Base-by-base conservation (phyloP, 2,329 filamentous ascomycete genomes). In the Oidium heveae region DNA sequence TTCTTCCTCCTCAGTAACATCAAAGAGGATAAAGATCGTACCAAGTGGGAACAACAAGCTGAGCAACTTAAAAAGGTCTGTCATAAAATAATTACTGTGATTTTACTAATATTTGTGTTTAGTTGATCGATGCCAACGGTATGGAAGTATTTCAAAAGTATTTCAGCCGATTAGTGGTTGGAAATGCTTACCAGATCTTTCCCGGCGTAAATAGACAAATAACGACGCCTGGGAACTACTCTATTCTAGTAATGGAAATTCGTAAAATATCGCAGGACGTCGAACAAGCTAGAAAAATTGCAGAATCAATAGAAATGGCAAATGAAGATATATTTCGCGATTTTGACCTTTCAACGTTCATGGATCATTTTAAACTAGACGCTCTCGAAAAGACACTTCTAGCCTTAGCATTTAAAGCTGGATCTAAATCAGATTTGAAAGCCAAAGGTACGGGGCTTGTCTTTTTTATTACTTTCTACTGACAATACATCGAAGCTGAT, bases 71-170 rank as follows among this genome's bases (percentile, higher is more conserved):
- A 81, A 68, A 94, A 93, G 77, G 87, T 93, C 72, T 66, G 76
- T 54, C 10, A 18, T 49, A 18, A 16, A 7, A 13, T n/a, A 18
- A 8, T 32, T 9, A 7, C 24, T n/a, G 7, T 13, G 28, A 33
- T 24, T 18, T 13, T 24, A 32, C 52, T 53, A 22, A 53, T 20
- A n/a, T 15, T 1, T 22, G 33, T 52, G 22, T 50, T 28, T 55
- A 94, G 85, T 80, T 96, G 67, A 83, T 96, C 71, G 82, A 94
- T 78, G 88, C 89, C 64, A 82, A 94, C 87, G 88, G 88, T 66
- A 98, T 98, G 89, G 93, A 98, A 75, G 87, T 95, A 66, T 95
- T 88, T 68, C 81, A 86, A 57, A 93, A 88, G 73, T 95, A 91
- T 69, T 94, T 98, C 70, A 82, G 86, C 68, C 86, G 89, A 69